phyloP scores from a whole-genome alignment of 257 asterid genomes.

The Thymus quinquecostatus region DNA sequence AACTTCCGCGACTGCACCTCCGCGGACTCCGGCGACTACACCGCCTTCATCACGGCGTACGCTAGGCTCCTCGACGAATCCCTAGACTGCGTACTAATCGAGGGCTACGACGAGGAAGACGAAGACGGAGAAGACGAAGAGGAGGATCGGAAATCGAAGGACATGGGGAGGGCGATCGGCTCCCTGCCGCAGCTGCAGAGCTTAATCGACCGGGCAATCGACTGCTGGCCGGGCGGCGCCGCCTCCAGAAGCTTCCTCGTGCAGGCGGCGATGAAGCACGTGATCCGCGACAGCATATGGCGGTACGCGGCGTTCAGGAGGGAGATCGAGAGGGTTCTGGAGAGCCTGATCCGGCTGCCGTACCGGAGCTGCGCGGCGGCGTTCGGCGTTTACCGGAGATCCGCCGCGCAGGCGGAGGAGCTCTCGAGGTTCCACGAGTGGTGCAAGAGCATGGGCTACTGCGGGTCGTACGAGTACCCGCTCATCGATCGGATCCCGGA shows the following conservation, averaged over 20 bases:
- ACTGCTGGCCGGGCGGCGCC: constrained; percentile 58
- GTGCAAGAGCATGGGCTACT: constrained; percentile 56
- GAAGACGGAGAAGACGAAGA: constrained; percentile 15
- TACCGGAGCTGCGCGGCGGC: constrained; percentile 48
- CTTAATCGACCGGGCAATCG: constrained; percentile 58
- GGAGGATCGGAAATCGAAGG: constrained; percentile 23
- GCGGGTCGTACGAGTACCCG: constrained; percentile 60
- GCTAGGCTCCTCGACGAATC: constrained; percentile 66
- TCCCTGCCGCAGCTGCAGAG: constrained; percentile 62
- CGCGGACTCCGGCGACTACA: constrained; percentile 50
- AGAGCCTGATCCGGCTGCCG: constrained; percentile 58
- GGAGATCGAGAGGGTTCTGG: constrained; percentile 50
- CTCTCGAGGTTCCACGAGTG: constrained; percentile 51
- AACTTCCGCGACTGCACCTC: constrained; percentile 55
- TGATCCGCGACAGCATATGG: constrained; percentile 56
- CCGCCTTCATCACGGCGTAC: constrained; percentile 55
- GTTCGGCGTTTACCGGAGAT: constrained; percentile 58
- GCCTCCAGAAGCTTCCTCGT: constrained; percentile 50
- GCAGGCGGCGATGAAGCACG: constrained; percentile 52
- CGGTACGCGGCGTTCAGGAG: constrained; percentile 47
- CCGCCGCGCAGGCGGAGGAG: constrained; percentile 54
- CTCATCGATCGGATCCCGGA: constrained; percentile 56
- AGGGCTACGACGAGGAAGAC: background rate
- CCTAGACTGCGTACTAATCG: constrained; percentile 35
- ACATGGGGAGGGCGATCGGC: constrained; percentile 41